Base-by-base conservation (phyloP, 2,329 filamentous ascomycete species). In the Claviceps sp. region DNA sequence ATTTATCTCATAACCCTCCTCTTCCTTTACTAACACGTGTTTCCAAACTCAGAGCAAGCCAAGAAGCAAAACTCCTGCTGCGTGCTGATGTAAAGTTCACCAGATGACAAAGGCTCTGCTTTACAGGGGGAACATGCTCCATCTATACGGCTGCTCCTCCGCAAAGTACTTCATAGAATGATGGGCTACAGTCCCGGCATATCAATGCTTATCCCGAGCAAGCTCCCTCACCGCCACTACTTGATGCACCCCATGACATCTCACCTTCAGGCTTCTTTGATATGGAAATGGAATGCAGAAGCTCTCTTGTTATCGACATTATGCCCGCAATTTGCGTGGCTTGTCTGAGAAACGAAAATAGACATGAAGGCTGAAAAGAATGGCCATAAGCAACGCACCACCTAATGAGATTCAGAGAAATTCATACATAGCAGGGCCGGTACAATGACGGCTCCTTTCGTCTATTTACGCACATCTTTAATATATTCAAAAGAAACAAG, bases 51-150 rank as follows among this genome's bases (percentile, higher is more conserved):
- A 77, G 74, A 73, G 67, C 71, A 83, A 75, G 84, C 84, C 63
- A 88, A 88, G 76, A 87, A 87, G 71, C 83, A 87, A 66, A 88
- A 88, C 70, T 85, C 82, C 23, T 88, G 85, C 77, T 87, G 84
- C 64, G 61, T 80, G 53, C 63, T 86, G 60, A 86, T 86, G 81
- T 86, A 78, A 63, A 2, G 22, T 38, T 26, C 1, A 29, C 29
- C 29, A 9, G 2, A 45, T 9, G 13, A 45, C 20, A 36, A 17
- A 22, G 20, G 23, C 20, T 20, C 20, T 34, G 13, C 26, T 17
- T 9, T 45, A 14, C 5, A 26, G 9, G 20, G 3, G 34, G 39
- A 13, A 44, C 14, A 4, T 14, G 13, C 5, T 17, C 4, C 20
- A 2, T n/a, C 5, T 47, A 17, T 22, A 5, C 16, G 48, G 42